These are phyloP conservation scores for Amanita pallidorosea DNA, from an alignment of 768 basidiomycete genomes.

Conservation along the genomic window DNA sequence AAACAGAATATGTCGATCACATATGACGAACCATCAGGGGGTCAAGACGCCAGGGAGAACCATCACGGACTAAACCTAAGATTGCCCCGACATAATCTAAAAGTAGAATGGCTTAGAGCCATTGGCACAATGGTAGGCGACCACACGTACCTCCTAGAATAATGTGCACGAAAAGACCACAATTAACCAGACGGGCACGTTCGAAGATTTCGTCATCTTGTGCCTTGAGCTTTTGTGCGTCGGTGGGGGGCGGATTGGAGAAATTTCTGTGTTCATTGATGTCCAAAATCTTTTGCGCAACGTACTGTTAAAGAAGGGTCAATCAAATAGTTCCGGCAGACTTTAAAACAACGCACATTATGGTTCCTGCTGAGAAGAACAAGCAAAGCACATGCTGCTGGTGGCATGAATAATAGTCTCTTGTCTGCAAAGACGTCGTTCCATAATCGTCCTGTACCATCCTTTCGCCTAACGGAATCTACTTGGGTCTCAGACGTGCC, in stretches of 20 bases:
- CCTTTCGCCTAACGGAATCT: conserved; percentile 41
- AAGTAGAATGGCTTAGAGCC: not conserved
- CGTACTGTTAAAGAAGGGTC: conserved; percentile 33
- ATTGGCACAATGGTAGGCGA: not conserved
- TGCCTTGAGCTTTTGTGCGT: conserved; percentile 14
- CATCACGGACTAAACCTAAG: conserved; percentile 57
- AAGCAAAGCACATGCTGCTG: conserved; percentile 54
- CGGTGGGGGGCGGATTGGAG: conserved; percentile 13
- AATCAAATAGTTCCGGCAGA: not conserved
- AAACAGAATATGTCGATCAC: not conserved
- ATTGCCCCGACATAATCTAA: conserved; percentile 68
- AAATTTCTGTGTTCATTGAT: conserved; percentile 59
- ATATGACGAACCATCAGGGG: conserved; percentile 41
- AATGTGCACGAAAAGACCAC: conserved; percentile 59
- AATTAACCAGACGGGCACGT: conserved; percentile 63
- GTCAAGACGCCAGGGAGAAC: conserved; percentile 55
- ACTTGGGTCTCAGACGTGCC: conserved; percentile 42
- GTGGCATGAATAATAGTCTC: conserved; percentile 62
- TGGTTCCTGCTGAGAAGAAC: conserved; percentile 66
- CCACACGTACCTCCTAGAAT: conserved; percentile 39
- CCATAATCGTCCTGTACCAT: conserved; percentile 59
- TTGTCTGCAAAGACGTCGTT: conserved; percentile 63
- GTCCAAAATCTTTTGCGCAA: conserved; percentile 52
- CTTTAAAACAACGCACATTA: conserved; percentile 35
- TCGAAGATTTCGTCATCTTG: conserved; percentile 79